Base-by-base conservation (phyloP, 2,329 filamentous ascomycete genomes). In the Dothideomycetes sp. region DNA sequence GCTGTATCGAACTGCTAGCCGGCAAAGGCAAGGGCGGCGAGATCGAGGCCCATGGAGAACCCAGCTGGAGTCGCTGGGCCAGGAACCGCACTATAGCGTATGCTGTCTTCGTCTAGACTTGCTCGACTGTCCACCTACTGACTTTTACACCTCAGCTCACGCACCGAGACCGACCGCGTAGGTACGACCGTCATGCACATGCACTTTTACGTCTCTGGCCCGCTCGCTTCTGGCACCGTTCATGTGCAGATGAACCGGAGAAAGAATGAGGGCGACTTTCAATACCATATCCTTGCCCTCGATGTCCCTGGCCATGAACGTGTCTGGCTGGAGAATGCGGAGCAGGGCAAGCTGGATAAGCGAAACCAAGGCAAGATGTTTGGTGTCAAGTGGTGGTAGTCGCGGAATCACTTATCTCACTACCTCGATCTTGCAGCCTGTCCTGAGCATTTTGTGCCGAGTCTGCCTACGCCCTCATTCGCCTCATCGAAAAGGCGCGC, bases 141-240 rank as follows among this genome's bases (percentile, higher is more conserved):
- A 41, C 19, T 19, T 36, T 27, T 7, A n/a, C 19, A 3, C 22
- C 24, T 9, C 46, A 83, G 79, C 3, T 81, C 81, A 1, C 77
- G 72, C 0, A 65, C 76, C 16, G 75, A 75, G 45, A 85, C 73
- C 5, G 88, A 95, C 55, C 65, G 71, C 9, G 70, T 77, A 45
- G 88, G 88, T 4, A 79, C 78, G 15, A 80, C 93, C 46, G 87
- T 95, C 58, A 59, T 95, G 46, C 65, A 77, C 47, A 86, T 95
- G 73, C 79, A 86, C 50, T 95, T 95, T 59, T 78, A 91, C 56
- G 79, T 94, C 30, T 79, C 88, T 56, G 89, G 89, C 0, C 80
- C 84, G 2, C 65, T 74, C 24, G 83, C 81, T 39, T 73, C 73
- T 18, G 89, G 88, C 11, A 69, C 79, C 1, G 87, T 86, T 5